Conservation (phyloP, 1,139 yeast species). For the Zygosaccharomyces sapae region DNA sequence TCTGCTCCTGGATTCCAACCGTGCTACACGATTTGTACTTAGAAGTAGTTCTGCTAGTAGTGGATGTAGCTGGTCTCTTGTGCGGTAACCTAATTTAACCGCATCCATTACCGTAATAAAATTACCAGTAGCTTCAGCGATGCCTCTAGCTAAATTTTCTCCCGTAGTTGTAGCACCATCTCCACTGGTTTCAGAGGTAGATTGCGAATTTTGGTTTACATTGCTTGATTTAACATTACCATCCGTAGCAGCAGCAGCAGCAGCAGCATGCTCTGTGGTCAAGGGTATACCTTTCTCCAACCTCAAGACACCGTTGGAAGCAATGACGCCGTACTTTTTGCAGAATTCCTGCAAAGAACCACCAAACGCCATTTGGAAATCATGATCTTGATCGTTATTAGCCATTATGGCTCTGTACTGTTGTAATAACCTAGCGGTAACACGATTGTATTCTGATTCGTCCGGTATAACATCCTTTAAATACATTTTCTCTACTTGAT, state of each 20-base stretch:
- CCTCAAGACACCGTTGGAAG: conserved; percentile 54
- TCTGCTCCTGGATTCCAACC: conserved; percentile 53
- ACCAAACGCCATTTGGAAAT: conserved; percentile 38
- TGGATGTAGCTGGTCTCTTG: conserved; percentile 90
- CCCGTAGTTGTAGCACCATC: background rate
- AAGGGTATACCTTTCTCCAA: conserved; percentile 77
- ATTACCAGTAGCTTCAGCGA: conserved; percentile 81
- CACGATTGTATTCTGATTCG: conserved; percentile 60
- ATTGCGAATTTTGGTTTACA: conserved; percentile 7
- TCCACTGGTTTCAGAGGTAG: conserved; percentile 8
- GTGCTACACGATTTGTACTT: conserved; percentile 59
- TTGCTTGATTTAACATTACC: background rate
- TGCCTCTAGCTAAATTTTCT: conserved; percentile 42
- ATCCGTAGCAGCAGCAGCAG: no score
- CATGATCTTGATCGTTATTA: conserved; percentile 45
- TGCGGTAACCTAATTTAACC: conserved; percentile 71
- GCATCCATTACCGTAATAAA: conserved; percentile 97
- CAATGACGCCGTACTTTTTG: conserved; percentile 41
- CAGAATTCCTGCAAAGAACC: conserved; percentile 46
- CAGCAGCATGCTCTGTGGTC: conserved; percentile 62
- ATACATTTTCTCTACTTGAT: conserved; percentile 75
- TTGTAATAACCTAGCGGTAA: conserved; percentile 62
- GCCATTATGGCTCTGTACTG: conserved; percentile 71
- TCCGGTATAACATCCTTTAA: conserved; percentile 59
- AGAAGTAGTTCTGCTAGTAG: conserved; percentile 75